These are phyloP conservation scores for Trichoderma brevicompactum DNA, from an alignment of 2,329 filamentous ascomycete species.

Conservation along the genomic window DNA sequence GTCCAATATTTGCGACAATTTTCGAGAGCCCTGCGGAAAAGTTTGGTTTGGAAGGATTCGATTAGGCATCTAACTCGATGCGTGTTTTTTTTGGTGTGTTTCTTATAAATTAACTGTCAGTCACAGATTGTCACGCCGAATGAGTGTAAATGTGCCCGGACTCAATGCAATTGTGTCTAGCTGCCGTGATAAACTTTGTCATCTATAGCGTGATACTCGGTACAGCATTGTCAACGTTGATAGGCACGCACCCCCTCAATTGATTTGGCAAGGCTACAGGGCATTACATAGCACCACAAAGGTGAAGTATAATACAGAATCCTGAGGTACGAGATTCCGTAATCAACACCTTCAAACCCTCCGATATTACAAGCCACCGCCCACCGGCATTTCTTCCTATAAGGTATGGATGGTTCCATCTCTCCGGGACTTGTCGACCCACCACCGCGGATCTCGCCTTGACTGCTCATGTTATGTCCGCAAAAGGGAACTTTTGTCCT, in stretches of 20 bases:
- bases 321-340: background rate
- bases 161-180: background rate
- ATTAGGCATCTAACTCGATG: background rate
- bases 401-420: background rate
- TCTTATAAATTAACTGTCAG: no score
- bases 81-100: background rate
- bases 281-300: background rate
- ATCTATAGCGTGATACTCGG: no score
- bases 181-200: no score
- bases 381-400: slow-evolving; percentile 1
- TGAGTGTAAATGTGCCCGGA: background rate
- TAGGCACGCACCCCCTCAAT: no score
- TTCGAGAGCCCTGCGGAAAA: background rate
- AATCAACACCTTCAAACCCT: background rate
- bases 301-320: background rate
- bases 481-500: background rate
- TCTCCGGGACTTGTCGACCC: background rate
- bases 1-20: no score
- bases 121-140: no score
- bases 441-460: background rate
- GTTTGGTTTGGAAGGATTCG: background rate
- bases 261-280: no score
- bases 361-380: background rate
- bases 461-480: background rate
- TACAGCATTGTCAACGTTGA: no score